Evolutionary conservation across 2,329 filamentous ascomycete genomes (phyloP).

Genomic region (Aspergillus aculeatinus): DNA sequence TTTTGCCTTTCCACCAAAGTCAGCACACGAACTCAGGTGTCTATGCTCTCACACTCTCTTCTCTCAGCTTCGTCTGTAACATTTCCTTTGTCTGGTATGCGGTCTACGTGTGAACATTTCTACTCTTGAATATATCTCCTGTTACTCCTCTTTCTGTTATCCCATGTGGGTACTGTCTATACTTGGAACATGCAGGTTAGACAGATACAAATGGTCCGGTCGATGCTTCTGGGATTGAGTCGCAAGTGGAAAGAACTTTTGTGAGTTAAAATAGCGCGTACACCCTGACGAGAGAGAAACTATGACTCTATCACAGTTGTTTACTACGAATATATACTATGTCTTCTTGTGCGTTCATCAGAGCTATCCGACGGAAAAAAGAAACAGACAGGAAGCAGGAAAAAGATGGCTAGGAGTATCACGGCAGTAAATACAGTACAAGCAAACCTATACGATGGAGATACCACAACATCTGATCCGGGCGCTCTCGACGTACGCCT

Average conservation of each 20-base stretch:
- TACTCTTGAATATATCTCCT: background rate
- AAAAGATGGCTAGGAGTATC: background rate
- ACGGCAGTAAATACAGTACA: background rate
- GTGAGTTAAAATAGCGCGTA: no score
- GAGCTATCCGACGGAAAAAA: background rate
- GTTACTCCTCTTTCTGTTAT: background rate
- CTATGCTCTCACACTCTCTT: background rate
- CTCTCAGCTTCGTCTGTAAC: no score
- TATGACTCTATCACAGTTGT: background rate
- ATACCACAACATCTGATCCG: slow-evolving; percentile 51
- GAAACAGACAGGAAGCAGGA: background rate
- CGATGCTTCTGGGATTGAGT: no score
- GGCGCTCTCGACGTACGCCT: slow-evolving; percentile 44
- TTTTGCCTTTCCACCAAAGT: no score
- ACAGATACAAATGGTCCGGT: no score
- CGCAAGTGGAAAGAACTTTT: no score
- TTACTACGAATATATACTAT: background rate
- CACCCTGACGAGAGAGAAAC: background rate
- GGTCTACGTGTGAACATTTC: background rate
- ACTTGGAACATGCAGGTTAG: background rate
- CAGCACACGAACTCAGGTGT: background rate
- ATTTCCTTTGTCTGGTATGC: background rate
- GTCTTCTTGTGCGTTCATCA: background rate
- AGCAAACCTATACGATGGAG: slow-evolving; percentile 37
- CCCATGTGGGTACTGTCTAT: background rate